phyloP scores from a whole-genome alignment of 305 asterid species.

The Fraxinus baroniana region DNA sequence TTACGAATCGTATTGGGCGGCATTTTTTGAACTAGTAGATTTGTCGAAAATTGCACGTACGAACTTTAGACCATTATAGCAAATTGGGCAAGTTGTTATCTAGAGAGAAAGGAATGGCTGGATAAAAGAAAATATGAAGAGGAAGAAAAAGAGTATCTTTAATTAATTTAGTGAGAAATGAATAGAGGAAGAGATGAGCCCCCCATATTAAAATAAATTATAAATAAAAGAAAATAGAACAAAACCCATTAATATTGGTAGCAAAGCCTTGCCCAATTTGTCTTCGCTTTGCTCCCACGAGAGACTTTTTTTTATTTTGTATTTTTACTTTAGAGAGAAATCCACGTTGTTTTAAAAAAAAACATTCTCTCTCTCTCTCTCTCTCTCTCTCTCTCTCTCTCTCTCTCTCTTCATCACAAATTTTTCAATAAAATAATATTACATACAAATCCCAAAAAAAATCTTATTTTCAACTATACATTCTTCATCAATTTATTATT shows the following conservation, averaged over 20 bases:
- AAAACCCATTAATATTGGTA: neutral
- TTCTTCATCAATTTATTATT: too few species aligned
- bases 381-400: too few species aligned
- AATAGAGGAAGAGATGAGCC: neutral
- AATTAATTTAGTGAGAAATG: neutral
- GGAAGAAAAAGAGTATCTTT: neutral
- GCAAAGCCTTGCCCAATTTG: neutral
- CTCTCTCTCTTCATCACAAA: too few species aligned
- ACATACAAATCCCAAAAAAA: too few species aligned
- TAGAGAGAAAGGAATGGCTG: neutral
- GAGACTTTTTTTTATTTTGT: too few species aligned
- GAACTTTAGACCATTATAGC: neutral
- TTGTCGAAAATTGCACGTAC: neutral
- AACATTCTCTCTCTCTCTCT: too few species aligned
- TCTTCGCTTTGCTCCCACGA: neutral
- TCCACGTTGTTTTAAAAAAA: too few species aligned
- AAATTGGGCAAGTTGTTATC: neutral
- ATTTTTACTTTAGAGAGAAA: neutral
- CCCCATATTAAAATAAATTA: too few species aligned
- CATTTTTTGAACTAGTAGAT: too few species aligned
- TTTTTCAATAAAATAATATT: too few species aligned
- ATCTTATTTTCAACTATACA: too few species aligned
- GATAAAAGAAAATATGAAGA: neutral
- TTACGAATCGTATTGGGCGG: neutral
- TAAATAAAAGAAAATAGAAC: neutral